phyloP scores from a whole-genome alignment of 495 filamentous ascomycete genomes.

The Hypoxylon rickii region DNA sequence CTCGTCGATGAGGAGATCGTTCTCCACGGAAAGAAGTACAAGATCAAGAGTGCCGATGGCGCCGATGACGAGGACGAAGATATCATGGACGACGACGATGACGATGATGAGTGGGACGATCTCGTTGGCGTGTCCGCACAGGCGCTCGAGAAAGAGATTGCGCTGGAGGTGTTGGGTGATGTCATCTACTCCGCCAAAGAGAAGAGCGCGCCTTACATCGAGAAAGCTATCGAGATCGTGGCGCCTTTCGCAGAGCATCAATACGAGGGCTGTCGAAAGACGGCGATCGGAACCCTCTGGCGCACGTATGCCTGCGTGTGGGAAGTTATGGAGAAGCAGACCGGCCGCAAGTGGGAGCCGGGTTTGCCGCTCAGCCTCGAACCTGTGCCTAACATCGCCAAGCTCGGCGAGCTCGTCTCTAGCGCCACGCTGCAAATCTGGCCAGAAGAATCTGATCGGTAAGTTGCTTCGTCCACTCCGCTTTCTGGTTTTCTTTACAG shows the following conservation, averaged over 20 bases:
- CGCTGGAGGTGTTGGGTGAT: conserved; percentile 91
- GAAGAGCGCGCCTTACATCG: conserved; percentile 63
- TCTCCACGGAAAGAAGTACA: conserved; percentile 81
- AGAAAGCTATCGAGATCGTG: conserved; percentile 84
- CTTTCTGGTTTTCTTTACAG: conserved; percentile 14
- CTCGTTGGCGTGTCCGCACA: conserved; percentile 76
- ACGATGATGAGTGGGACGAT: conserved; percentile 85
- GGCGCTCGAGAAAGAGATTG: conserved; percentile 96
- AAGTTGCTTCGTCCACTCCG: conserved; percentile 48
- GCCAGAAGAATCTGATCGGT: conserved; percentile 92
- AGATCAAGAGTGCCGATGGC: conserved; percentile 64
- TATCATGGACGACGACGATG: conserved; percentile 67
- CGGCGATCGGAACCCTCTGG: conserved; percentile 87
- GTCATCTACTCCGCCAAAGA: conserved; percentile 82
- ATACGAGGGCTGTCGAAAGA: conserved; percentile 93
- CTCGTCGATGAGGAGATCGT: conserved; percentile 74
- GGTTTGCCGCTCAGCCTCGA: conserved; percentile 82
- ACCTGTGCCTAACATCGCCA: conserved; percentile 74
- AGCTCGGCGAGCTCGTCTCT: conserved; percentile 86
- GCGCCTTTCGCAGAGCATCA: conserved; percentile 79
- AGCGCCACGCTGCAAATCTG: conserved; percentile 82
- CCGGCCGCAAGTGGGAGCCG: conserved; percentile 81
- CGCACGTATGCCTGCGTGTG: conserved; percentile 91
- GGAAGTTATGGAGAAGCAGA: conserved; percentile 78
- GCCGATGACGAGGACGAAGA: conserved; percentile 64